Percentiles rank a stretch among this genome's conserved stretches.
Conservation (phyloP, 805 yeast genomes). For the Saturnispora sekii region DNA sequence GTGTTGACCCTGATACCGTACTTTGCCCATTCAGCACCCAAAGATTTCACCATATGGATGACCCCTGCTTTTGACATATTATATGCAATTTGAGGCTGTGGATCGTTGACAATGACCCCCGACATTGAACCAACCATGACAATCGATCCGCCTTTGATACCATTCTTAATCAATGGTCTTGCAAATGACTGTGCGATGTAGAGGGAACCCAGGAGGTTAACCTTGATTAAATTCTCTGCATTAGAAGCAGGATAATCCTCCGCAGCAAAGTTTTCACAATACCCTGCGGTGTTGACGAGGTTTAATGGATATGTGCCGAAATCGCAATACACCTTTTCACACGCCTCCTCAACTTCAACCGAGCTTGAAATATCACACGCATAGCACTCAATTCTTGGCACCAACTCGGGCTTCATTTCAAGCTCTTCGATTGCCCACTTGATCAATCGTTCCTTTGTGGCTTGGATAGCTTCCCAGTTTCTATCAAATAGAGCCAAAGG, state of each 20-base stretch:
- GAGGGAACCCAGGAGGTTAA: slow-evolving; percentile 65
- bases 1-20: slow-evolving; percentile 70
- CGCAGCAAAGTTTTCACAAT: slow-evolving; percentile 72
- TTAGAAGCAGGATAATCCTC: slow-evolving; percentile 64
- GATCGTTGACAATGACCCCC: slow-evolving; percentile 67
- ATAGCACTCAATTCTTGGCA: slow-evolving; percentile 48
- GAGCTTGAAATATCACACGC: slow-evolving; percentile 66
- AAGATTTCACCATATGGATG: slow-evolving; percentile 63
- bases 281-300: slow-evolving; percentile 75
- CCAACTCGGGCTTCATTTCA: slow-evolving; percentile 18
- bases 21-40: slow-evolving; percentile 78
- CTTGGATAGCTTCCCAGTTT: slow-evolving; percentile 48
- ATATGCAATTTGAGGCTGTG: slow-evolving; percentile 73
- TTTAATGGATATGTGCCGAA: slow-evolving; percentile 55
- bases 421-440: slow-evolving; percentile 23
- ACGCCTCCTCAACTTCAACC: slow-evolving; percentile 44
- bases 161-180: slow-evolving; percentile 48
- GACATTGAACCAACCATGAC: slow-evolving; percentile 74
- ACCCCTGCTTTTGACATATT: slow-evolving; percentile 85
- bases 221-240: slow-evolving; percentile 60
- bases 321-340: slow-evolving; percentile 43
- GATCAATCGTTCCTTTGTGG: slow-evolving; percentile 39
- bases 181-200: slow-evolving; percentile 71
- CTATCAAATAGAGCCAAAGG: slow-evolving; percentile 65
- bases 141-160: slow-evolving; percentile 46